These are phyloP conservation scores for Diaporthe sp. DNA, from an alignment of 2,329 filamentous ascomycete species.

Conservation along the genomic window DNA sequence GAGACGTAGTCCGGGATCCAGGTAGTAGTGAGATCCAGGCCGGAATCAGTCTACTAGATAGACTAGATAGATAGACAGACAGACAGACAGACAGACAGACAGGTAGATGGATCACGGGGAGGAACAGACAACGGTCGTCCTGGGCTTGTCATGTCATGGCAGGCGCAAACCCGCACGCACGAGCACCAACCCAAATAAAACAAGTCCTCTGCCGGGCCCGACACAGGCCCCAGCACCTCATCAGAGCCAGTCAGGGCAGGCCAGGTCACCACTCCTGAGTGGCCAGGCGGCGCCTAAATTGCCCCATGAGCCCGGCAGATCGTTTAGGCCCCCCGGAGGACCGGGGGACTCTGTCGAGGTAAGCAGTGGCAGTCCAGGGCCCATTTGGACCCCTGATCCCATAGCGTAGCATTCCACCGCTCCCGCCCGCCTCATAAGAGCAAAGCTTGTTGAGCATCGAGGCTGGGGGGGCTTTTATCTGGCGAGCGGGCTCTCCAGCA, in stretches of 20 bases:
- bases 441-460: conserved; percentile 3
- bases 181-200: background rate
- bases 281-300: conserved; percentile 20
- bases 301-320: conserved; percentile 24
- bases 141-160: conserved; percentile 11
- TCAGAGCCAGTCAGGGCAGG: conserved; percentile 3
- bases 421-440: background rate
- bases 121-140: conserved; percentile 6
- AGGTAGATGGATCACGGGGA: conserved; percentile 19
- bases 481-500: background rate
- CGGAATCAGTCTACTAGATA: background rate
- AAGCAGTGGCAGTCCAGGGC: conserved; percentile 7
- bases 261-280: background rate
- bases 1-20: background rate
- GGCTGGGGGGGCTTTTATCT: background rate
- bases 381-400: conserved; percentile 13
- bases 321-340: conserved; percentile 2
- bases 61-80: background rate
- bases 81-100: too few species aligned
- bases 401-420: conserved; percentile 8
- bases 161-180: background rate
- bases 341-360: conserved; percentile 5
- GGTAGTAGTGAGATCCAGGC: background rate
- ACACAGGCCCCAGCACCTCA: background rate
- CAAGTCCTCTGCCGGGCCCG: background rate